A percentile compares a stretch with the other conserved stretches of the same genome.
These are phyloP conservation scores for Astragalus membranaceus DNA, from an alignment of 306 rosid genomes.

Conservation along the genomic window DNA sequence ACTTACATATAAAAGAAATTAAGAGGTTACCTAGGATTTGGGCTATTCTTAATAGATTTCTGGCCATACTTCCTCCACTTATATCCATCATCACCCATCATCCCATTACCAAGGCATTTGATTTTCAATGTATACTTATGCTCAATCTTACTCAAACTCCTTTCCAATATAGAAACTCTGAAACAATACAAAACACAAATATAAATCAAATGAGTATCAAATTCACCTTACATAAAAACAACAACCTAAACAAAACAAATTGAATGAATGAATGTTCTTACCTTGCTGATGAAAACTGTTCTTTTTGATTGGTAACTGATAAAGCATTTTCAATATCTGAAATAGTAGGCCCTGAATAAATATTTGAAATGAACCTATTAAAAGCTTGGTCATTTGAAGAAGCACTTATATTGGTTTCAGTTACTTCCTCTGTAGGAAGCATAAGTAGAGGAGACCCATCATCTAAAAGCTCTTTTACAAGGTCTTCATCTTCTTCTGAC, in stretches of 20 bases:
- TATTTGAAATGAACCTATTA: constrained; percentile 34
- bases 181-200: neutral
- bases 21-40: constrained; percentile 73
- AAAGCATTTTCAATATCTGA: constrained; percentile 67
- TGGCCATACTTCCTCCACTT: constrained; percentile 96
- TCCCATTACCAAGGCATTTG: constrained; percentile 69
- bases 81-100: constrained; percentile 89
- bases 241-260: neutral
- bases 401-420: neutral
- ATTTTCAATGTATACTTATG: constrained; percentile 77
- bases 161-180: constrained; percentile 62
- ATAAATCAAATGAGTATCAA: neutral
- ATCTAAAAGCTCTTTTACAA: constrained; percentile 68
- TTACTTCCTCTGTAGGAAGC: constrained; percentile 15
- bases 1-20: neutral
- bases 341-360: constrained; percentile 75
- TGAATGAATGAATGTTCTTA: neutral
- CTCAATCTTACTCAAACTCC: constrained; percentile 61
- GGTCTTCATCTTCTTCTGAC: constrained; percentile 57
- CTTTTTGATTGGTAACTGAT: constrained; percentile 32
- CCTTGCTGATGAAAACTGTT: constrained; percentile 51
- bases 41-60: constrained; percentile 81
- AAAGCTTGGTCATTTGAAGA: constrained; percentile 21
- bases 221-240: neutral
- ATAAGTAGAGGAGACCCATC: constrained; percentile 48